These are phyloP conservation scores for Monosporozyma unispora DNA, from an alignment of 805 yeast species.

Conservation along the genomic window DNA sequence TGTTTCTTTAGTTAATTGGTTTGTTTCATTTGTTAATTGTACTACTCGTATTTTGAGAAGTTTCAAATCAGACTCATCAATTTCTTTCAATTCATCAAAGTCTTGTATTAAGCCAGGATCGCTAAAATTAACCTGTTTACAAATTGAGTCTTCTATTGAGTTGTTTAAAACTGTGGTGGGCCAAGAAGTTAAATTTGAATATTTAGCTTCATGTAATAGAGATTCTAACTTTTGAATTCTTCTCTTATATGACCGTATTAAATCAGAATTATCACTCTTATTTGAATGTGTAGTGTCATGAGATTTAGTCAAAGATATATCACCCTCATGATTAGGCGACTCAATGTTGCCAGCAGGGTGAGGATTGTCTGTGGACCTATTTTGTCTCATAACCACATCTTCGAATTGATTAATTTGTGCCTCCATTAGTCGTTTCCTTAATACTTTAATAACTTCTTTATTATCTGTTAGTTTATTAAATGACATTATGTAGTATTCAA, in stretches of 20 bases:
- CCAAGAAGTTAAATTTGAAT: constrained; percentile 42
- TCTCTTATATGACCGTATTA: constrained; percentile 38
- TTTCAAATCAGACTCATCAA: neutral
- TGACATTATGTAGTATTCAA: constrained; percentile 32
- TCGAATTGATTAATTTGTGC: constrained; percentile 6
- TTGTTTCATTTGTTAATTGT: constrained; percentile 3
- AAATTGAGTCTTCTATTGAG: constrained; percentile 1
- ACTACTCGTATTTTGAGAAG: neutral
- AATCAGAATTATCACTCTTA: neutral
- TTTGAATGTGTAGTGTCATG: neutral
- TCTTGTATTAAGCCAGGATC: neutral
- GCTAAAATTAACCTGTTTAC: neutral
- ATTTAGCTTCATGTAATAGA: constrained; percentile 64
- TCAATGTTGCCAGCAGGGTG: constrained; percentile 26
- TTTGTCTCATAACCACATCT: neutral
- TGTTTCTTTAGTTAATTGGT: neutral
- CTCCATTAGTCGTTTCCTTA: constrained; percentile 14
- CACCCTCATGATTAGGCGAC: neutral
- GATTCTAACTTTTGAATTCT: constrained; percentile 72
- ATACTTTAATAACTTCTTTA: constrained; percentile 27
- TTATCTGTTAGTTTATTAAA: constrained; percentile 28
- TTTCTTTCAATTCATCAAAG: neutral
- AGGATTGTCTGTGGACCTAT: constrained; percentile 7
- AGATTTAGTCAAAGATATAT: neutral
- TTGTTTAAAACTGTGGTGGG: constrained; percentile 33